Percentiles rank a stretch among this genome's conserved stretches.
Evolutionary conservation across 1,284 basidiomycete species (phyloP).

Genomic region (Hemileia vastatrix): DNA sequence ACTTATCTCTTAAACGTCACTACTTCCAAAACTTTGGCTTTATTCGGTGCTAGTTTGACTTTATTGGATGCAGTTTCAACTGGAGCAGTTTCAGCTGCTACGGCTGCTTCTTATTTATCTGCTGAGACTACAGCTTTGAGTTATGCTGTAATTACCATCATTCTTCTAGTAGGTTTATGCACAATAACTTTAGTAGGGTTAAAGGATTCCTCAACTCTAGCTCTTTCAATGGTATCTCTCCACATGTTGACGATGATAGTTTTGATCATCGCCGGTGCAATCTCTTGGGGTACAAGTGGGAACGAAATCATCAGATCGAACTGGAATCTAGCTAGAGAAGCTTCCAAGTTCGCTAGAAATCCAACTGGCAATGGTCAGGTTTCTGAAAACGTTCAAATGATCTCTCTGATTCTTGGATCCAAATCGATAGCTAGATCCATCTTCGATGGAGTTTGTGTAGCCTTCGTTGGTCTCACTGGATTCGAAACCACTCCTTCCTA

Average conservation of each 20-base stretch:
- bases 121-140: conserved; percentile 20
- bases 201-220: conserved; percentile 30
- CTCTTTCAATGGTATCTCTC: conserved; percentile 30
- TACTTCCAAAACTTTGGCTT: conserved; percentile 27
- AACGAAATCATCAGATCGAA: conserved; percentile 26
- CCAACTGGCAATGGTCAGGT: neutral
- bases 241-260: conserved; percentile 31
- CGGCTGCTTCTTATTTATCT: conserved; percentile 31
- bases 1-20: conserved; percentile 30
- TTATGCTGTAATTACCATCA: conserved; percentile 23
- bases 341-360: neutral
- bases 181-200: conserved; percentile 27
- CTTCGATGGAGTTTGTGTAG: conserved; percentile 31
- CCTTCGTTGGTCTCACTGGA: conserved; percentile 35
- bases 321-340: conserved; percentile 24
- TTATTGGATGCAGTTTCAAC: conserved; percentile 33
- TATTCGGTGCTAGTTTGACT: conserved; percentile 31
- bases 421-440: conserved; percentile 28
- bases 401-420: conserved; percentile 15
- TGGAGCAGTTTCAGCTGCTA: conserved; percentile 31
- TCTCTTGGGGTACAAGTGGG: conserved; percentile 28
- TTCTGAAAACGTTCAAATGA: neutral
- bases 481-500: conserved; percentile 34
- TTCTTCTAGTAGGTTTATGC: conserved; percentile 28
- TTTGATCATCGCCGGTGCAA: conserved; percentile 30